A percentile compares a stretch with the other conserved stretches of the same genome.
Evolutionary conservation across 345 rosid genomes (phyloP).

Genomic region (Eucalyptus cloeziana): DNA sequence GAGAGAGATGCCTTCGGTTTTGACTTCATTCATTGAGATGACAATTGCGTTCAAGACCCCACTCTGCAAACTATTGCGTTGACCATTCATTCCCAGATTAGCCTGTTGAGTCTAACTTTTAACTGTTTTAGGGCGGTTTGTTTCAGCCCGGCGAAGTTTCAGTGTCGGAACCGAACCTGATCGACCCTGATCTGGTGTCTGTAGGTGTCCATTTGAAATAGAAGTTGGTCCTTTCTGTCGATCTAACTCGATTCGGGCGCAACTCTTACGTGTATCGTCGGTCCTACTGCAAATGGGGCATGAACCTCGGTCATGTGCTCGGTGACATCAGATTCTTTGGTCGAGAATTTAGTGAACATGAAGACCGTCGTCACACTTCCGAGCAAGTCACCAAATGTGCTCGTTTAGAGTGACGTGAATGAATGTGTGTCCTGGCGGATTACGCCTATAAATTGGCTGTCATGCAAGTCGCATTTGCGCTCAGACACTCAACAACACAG

Average conservation of each 20-base stretch:
- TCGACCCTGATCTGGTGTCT: background rate
- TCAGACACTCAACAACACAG: background rate
- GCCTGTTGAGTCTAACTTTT: background rate
- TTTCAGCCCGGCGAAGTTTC: background rate
- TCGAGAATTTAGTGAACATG: background rate
- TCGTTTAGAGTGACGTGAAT: background rate
- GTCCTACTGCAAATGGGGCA: background rate
- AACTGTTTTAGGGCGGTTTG: background rate
- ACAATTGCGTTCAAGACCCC: background rate
- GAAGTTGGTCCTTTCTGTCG: background rate
- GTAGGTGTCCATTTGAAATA: background rate
- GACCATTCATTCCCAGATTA: background rate
- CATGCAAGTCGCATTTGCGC: background rate
- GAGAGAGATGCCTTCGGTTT: background rate
- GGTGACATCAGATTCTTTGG: background rate
- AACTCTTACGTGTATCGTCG: background rate
- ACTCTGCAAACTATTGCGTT: background rate
- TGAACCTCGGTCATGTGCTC: background rate
- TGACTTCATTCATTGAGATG: background rate
- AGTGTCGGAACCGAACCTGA: background rate
- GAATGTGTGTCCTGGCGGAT: background rate
- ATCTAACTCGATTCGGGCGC: background rate
- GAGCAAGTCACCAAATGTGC: background rate
- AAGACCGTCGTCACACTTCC: background rate
- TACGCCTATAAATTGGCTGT: background rate